phyloP scores from a whole-genome alignment of 345 rosid species.

The Turnera subulata region DNA sequence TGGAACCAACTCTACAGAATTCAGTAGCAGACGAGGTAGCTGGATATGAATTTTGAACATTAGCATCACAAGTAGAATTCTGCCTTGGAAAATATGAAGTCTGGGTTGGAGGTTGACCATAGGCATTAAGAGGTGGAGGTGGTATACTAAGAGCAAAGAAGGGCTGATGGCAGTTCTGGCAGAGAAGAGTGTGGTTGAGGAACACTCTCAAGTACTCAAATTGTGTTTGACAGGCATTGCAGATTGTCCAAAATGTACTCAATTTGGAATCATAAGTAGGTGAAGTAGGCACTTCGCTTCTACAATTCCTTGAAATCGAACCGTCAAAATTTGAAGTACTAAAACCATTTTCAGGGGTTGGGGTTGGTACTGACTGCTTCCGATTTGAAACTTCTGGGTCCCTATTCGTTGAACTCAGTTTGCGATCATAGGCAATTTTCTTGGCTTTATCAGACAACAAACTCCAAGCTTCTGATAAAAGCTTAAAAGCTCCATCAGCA shows the following conservation, averaged over 20 bases:
- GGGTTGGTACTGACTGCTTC: conserved; percentile 11
- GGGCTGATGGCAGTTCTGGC: conserved; percentile 34
- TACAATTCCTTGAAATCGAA: conserved; percentile 16
- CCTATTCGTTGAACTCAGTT: conserved; percentile 17
- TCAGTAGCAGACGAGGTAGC: no score
- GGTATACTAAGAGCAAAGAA: conserved; percentile 40
- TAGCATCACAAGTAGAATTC: no score
- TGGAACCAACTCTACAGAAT: no score
- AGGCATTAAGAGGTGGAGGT: conserved; percentile 30
- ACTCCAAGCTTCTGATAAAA: conserved; percentile 45
- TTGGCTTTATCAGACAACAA: conserved; percentile 35
- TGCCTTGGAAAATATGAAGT: no score
- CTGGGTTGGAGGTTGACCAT: no score
- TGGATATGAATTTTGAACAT: no score
- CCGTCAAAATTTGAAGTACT: conserved; percentile 6
- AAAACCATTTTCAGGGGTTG: conserved; percentile 24
- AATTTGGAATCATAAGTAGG: conserved; percentile 14
- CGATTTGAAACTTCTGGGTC: conserved; percentile 7
- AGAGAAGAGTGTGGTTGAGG: conserved; percentile 29
- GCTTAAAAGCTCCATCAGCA: conserved; percentile 45
- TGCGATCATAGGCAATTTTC: conserved; percentile 41
- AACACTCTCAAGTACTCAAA: conserved; percentile 37
- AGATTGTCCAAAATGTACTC: conserved; percentile 49
- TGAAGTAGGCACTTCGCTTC: conserved; percentile 7
- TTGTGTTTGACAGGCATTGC: conserved; percentile 32